These are phyloP conservation scores for Lasiodiplodia gonubiensis DNA, from an alignment of 2,329 filamentous ascomycete genomes.

Conservation along the genomic window DNA sequence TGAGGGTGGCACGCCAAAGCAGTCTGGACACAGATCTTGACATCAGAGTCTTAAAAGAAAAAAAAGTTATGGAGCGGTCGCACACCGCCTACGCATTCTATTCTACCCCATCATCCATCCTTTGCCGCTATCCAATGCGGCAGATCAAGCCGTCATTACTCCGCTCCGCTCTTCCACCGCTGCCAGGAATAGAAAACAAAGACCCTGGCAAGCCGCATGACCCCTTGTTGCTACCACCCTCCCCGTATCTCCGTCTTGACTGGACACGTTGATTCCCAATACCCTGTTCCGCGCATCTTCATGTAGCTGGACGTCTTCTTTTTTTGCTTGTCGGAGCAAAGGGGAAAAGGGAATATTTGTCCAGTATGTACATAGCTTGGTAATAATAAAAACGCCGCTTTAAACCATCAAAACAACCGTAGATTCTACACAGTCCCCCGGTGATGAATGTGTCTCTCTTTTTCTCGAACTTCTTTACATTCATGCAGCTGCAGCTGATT, in stretches of 20 bases:
- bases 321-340: constrained; percentile 3
- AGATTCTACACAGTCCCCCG: constrained; percentile 1
- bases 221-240: not conserved
- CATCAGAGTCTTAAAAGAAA: not conserved
- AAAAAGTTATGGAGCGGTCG: not conserved
- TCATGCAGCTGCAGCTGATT: constrained; percentile 29
- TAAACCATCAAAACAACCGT: constrained; percentile 7
- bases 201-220: not conserved
- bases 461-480: not conserved
- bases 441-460: not conserved
- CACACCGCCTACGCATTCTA: not conserved
- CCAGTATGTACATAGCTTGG: constrained; percentile 22
- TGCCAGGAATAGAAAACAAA: not conserved
- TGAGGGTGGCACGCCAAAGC: not conserved
- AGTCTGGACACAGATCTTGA: not conserved
- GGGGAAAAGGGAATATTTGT: constrained; percentile 24
- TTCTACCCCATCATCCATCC: not conserved
- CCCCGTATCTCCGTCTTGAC: not conserved
- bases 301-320: constrained; percentile 1
- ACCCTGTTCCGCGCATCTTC: not conserved
- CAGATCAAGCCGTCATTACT: not conserved
- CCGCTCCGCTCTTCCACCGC: not conserved
- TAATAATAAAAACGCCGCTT: constrained; percentile 17
- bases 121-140: not conserved
- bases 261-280: constrained; percentile 8